phyloP scores from a whole-genome alignment of 2,329 filamentous ascomycete genomes.

The Fusarium sp. region DNA sequence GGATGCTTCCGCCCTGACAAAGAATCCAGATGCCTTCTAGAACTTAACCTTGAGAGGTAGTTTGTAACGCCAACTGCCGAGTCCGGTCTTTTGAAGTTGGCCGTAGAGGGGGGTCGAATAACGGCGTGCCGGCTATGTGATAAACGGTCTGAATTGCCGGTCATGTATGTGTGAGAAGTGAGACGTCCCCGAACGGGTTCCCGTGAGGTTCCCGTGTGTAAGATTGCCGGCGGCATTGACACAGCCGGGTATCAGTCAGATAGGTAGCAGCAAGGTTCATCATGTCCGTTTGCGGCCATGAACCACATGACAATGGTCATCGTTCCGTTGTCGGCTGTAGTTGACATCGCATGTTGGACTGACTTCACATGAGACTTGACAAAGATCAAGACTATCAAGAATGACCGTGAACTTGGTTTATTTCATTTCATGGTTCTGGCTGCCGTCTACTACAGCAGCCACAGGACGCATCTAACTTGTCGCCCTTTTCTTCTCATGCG shows the following conservation, averaged over 20 bases:
- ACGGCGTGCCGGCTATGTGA: neutral
- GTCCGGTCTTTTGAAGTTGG: neutral
- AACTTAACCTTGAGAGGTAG: neutral
- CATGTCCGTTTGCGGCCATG: slow-evolving; percentile 31
- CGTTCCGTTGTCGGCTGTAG: neutral
- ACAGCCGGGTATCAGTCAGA: neutral
- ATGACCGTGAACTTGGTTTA: slow-evolving; percentile 31
- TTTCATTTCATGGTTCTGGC: slow-evolving; percentile 46
- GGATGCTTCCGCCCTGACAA: neutral
- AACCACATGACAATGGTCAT: slow-evolving; percentile 26
- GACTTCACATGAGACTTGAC: neutral
- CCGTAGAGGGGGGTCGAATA: neutral
- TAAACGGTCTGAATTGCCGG: neutral
- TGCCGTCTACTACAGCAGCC: slow-evolving; percentile 38
- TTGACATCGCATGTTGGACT: neutral
- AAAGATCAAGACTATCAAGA: neutral
- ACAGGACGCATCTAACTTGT: slow-evolving; percentile 34
- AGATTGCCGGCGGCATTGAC: neutral
- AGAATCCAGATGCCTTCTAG: neutral
- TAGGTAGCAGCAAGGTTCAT: slow-evolving; percentile 13
- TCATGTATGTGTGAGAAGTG: slow-evolving; percentile 8
- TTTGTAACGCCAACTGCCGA: neutral
- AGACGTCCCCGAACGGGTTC: neutral
- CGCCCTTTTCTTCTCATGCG: slow-evolving; percentile 23
- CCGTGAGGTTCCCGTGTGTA: neutral